Base-by-base conservation (phyloP, 441 rosid genomes). In the Hura crepitans region DNA sequence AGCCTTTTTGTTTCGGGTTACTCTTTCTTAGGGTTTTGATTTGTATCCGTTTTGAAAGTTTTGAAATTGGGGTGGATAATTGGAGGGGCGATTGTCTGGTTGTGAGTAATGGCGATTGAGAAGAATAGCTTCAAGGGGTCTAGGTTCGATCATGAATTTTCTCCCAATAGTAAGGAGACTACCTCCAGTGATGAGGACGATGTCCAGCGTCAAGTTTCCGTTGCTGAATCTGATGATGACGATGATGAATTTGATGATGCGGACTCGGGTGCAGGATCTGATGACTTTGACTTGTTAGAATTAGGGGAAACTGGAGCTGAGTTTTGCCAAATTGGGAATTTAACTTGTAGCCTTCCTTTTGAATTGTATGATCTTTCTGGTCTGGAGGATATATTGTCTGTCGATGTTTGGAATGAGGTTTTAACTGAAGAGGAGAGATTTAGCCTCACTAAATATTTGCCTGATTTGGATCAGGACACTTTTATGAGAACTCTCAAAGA, bases 231-330 rank as follows among this genome's bases (percentile, higher is more conserved):
- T 7, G 97, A 86, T 63, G 94, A 89, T 39, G 97, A 88, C 45
- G 93, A 88, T 65, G 97, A 83, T 69, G 95, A 86, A 35, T 92
- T 87, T 49, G 93, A 86, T 75, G 98, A 93, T 73, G 96, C 91
- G 5, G 97, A 96, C 84, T 96, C 99, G 0, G 99, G 98, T 60
- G 98, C 97, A 0, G 99, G 98, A 63, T 96, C 99, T 6, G 99
- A 96, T 74, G 98, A 96, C 74, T 96, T 88, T 75, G 98, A 96
- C 83, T 84, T 96, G 82, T 84, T 96, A 75, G 99, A 96, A 78
- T 75, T 96, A 58, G 97, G 98, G 2, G 99, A 96, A 71, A 85
- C 96, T 0, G 86, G 96, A 43, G 85, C 96, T 0, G 99, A 96
- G 81, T 96, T 96, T 68, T 93, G 97, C 57, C 98, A 89, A 75